These are phyloP conservation scores for Dactylellina cionopaga DNA, from an alignment of 2,329 filamentous ascomycete species.

Conservation along the genomic window DNA sequence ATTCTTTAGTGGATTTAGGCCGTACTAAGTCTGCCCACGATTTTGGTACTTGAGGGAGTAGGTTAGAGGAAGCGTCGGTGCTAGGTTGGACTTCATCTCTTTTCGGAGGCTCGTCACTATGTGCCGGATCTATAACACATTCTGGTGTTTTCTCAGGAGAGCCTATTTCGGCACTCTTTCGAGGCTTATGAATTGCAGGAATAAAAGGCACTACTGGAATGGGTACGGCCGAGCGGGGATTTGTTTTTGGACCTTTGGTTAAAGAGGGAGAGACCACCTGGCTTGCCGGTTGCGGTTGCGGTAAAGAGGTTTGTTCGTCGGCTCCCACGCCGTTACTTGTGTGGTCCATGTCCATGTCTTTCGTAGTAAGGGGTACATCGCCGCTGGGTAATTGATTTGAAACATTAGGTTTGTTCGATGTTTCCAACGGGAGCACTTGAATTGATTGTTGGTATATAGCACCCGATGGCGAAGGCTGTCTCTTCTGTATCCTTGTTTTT, in stretches of 20 bases:
- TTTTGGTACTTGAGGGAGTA: slow-evolving; percentile 58
- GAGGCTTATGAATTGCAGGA: slow-evolving; percentile 46
- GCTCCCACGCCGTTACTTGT: slow-evolving; percentile 59
- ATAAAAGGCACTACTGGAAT: slow-evolving; percentile 45
- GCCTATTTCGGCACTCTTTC: slow-evolving; percentile 53
- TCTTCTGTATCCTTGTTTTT: slow-evolving; percentile 57
- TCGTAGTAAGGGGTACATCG: too few species aligned
- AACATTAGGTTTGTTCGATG: slow-evolving; percentile 35
- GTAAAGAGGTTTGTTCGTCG: slow-evolving; percentile 62
- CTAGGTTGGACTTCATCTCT: slow-evolving; percentile 32
- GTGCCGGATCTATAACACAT: slow-evolving; percentile 8
- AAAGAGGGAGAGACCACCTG: slow-evolving; percentile 61
- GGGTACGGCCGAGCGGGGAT: slow-evolving; percentile 51
- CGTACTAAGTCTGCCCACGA: slow-evolving; percentile 74
- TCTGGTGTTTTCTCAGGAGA: slow-evolving; percentile 15
- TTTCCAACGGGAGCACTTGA: slow-evolving; percentile 61
- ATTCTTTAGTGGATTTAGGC: slow-evolving; percentile 55
- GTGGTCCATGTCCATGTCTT: background rate
- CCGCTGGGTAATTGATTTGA: background rate
- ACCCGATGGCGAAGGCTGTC: background rate
- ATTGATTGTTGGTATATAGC: slow-evolving; percentile 57
- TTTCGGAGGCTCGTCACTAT: slow-evolving; percentile 47
- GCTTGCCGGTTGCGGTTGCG: slow-evolving; percentile 59
- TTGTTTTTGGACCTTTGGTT: slow-evolving; percentile 55
- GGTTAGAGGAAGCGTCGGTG: slow-evolving; percentile 53